Evolutionary conservation across 495 filamentous ascomycete species (phyloP), one percentile per base, ranked within the genome.

Genomic region (Xanthoparmelia taractica): DNA sequence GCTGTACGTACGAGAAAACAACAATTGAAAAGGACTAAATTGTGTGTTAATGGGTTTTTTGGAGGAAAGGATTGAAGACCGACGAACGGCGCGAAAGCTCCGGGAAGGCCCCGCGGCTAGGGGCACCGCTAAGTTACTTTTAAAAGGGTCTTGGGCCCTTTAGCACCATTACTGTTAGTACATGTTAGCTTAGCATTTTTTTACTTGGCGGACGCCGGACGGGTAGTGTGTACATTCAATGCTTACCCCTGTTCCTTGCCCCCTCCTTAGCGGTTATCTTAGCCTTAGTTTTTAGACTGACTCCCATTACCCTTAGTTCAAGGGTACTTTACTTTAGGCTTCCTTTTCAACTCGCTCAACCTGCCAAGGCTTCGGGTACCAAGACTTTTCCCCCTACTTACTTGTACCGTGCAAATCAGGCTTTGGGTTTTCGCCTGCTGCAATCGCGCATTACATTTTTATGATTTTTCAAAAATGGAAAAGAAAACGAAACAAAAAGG

Each of bases 41-140:
- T n/a, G n/a, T n/a, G n/a, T n/a, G n/a, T n/a, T n/a, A n/a, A n/a
- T 23, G 18, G 41, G 41, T 36, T 36, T 36, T 36, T 36, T 5
- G 8, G 23, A 45, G 23, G 41, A 57, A 47, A 41, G 25, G 48
- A 57, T 37, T n/a, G n/a, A n/a, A n/a, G n/a, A 25, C 23, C 37
- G n/a, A 57, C n/a, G 34, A 41, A 47, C 50, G 60, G 60, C 29
- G 37, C 37, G 31, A 41, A 56, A 63, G 60, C 37, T 56, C 50
- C 56, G 50, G 56, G 56, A 56, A 17, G 50, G 50, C 50, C 50
- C 50, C 50, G 50, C 50, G 50, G 27, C 50, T 54, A 54, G 50
- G 50, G 50, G 50, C 29, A 54, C 50, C 27, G 50, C 50, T 63
- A 63, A 56, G 31, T 31, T n/a, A n/a, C n/a, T n/a, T 20, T 38